Evolutionary conservation across 345 rosid genomes (phyloP).

Genomic region (Carallia pectinifolia): DNA sequence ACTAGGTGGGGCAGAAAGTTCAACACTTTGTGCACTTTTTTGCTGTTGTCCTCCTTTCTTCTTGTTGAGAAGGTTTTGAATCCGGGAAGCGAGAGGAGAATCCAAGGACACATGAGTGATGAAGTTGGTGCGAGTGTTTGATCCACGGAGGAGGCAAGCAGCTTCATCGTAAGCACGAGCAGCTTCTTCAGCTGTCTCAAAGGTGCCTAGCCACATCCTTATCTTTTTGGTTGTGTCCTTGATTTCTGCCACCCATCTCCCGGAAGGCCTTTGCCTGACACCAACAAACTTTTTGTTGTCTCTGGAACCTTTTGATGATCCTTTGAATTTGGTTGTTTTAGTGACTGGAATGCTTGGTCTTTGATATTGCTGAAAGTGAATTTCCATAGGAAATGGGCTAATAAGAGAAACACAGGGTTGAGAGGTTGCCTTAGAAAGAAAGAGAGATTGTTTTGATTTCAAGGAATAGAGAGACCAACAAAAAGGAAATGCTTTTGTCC

Average conservation of each 20-base stretch:
- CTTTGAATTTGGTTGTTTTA: constrained; percentile 45
- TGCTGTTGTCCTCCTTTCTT: constrained; percentile 32
- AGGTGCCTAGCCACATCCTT: constrained; percentile 83
- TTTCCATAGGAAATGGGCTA: constrained; percentile 38
- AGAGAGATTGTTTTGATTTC: not conserved
- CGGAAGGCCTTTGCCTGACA: constrained; percentile 74
- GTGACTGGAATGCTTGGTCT: not conserved
- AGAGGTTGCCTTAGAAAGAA: not conserved
- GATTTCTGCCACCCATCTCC: constrained; percentile 86
- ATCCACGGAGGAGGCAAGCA: constrained; percentile 75
- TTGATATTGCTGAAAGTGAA: constrained; percentile 40
- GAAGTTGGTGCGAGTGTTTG: constrained; percentile 76
- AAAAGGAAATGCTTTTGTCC: not conserved
- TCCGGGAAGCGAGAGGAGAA: constrained; percentile 68
- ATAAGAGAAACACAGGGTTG: not conserved
- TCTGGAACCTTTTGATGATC: constrained; percentile 19
- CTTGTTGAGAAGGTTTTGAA: constrained; percentile 49
- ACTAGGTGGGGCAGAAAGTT: constrained; percentile 19
- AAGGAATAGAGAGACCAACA: not conserved
- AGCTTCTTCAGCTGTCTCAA: constrained; percentile 72
- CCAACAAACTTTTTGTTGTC: constrained; percentile 54
- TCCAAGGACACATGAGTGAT: constrained; percentile 46
- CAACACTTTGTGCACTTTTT: constrained; percentile 10
- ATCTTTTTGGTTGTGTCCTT: constrained; percentile 75
- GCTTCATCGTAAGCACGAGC: constrained; percentile 78